Percentiles rank a stretch among this genome's conserved stretches.
phyloP scores from a whole-genome alignment of 2,329 filamentous ascomycete genomes.

The Colletotrichum sojae region DNA sequence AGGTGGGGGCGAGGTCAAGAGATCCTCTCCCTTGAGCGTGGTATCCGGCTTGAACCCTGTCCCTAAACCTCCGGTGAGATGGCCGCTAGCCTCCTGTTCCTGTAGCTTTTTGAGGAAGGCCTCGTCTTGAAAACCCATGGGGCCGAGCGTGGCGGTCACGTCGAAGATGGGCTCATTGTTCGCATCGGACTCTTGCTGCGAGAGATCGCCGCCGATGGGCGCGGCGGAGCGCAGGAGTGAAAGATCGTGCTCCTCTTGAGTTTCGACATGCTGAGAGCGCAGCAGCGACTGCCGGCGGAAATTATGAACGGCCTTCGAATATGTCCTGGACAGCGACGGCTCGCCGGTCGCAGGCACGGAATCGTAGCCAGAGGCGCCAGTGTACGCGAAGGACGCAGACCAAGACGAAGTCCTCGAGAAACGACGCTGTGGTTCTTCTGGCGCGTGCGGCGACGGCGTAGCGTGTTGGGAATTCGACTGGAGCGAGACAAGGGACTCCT shows the following conservation, averaged over 20 bases:
- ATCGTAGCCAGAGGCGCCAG: conserved; percentile 44
- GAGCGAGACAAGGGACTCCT: conserved; percentile 58
- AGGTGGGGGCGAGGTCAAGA: conserved; percentile 56
- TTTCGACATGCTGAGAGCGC: conserved; percentile 47
- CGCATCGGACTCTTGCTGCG: conserved; percentile 50
- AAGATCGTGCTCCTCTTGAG: conserved; percentile 60
- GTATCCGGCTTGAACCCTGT: conserved; percentile 64
- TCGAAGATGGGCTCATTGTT: conserved; percentile 57
- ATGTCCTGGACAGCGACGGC: conserved; percentile 40
- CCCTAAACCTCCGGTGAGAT: conserved; percentile 71
- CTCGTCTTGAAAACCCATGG: conserved; percentile 58
- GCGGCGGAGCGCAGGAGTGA: conserved; percentile 59
- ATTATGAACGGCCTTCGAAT: conserved; percentile 46
- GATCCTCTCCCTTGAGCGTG: conserved; percentile 64
- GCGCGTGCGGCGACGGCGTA: conserved; percentile 15
- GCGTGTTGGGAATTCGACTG: conserved; percentile 51
- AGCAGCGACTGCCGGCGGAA: conserved; percentile 46
- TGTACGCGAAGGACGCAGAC: conserved; percentile 49
- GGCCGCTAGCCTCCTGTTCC: conserved; percentile 67
- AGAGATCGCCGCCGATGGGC: conserved; percentile 55
- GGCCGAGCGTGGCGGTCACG: conserved; percentile 61
- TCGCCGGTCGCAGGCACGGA: conserved; percentile 38
- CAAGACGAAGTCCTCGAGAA: conserved; percentile 42
- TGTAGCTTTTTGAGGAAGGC: conserved; percentile 62
- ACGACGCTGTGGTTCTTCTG: conserved; percentile 10